Percentiles rank a stretch among this genome's conserved stretches.
Evolutionary conservation across 2,329 filamentous ascomycete species (phyloP).

Genomic region (Monosporascus sp.): DNA sequence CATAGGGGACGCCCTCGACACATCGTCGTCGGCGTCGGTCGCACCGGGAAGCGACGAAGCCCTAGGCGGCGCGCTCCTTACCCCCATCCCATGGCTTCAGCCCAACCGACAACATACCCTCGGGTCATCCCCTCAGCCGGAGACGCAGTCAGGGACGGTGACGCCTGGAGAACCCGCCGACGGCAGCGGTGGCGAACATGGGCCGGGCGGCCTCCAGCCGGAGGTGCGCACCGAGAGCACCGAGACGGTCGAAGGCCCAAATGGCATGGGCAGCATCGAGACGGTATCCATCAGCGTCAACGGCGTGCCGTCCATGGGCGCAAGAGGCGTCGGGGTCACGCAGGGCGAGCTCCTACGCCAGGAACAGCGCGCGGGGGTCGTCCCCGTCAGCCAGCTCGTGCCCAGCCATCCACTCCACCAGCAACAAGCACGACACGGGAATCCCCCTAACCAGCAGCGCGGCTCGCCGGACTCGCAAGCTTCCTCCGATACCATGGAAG

Average conservation of each 20-base stretch:
- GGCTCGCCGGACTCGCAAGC: conserved; percentile 11
- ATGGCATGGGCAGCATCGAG: conserved; percentile 73
- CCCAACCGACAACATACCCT: conserved; percentile 20
- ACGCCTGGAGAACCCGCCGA: conserved; percentile 23
- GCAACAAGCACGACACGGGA: conserved; percentile 2
- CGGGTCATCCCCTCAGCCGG: conserved; percentile 13
- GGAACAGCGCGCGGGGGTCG: conserved; percentile 76
- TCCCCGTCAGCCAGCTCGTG: conserved; percentile 59
- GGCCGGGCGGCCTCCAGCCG: conserved; percentile 43
- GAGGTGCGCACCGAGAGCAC: conserved; percentile 69
- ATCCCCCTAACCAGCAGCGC: conserved; percentile 1
- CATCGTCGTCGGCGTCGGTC: conserved; percentile 29
- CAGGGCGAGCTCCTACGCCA: conserved; percentile 83
- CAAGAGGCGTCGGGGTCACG: conserved; percentile 55
- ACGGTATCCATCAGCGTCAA: conserved; percentile 74
- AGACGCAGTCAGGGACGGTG: conserved; percentile 10
- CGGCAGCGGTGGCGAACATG: conserved; percentile 12
- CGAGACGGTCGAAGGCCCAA: conserved; percentile 75
- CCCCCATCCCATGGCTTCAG: conserved; percentile 84
- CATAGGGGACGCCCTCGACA: conserved; percentile 37
- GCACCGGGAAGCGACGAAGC: conserved; percentile 77
- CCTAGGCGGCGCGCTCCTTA: conserved; percentile 82
- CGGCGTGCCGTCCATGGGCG: conserved; percentile 52
- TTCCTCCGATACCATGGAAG: conserved; percentile 13
- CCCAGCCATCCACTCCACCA: conserved; percentile 30